Base-by-base conservation (phyloP, 768 basidiomycete genomes). In the Rossbeevera mucosa region DNA sequence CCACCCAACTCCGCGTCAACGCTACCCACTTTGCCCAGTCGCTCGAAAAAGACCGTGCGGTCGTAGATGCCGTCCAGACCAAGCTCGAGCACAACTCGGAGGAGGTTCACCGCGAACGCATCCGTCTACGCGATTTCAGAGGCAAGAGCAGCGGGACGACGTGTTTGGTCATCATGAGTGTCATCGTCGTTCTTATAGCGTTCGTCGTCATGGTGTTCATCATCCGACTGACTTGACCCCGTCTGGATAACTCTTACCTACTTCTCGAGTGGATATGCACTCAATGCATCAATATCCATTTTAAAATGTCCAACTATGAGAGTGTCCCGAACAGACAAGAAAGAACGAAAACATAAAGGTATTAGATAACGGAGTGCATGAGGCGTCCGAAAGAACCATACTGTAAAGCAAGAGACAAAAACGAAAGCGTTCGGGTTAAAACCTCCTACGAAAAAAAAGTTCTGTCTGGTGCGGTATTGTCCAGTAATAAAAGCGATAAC, bases 1-100 rank as follows among this genome's bases (percentile, higher is more conserved):
- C 92, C 0, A 74, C 82, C 9, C 91, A 93, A 64, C 81, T 98
- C 46, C 90, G 88, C 60, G 76, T 81, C 21, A 95, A 95, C 58
- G 85, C 92, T 0, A 65, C 85, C 0, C 82, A 91, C 60, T 94
- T 97, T 64, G 79, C 86, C 5, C 75, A 76, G 4, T 74, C 83
- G 11, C 73, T 98, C 1, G 83, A 74, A 38, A 84, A 84, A 50
- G 94, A 97, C 67, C 82, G 87, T 59, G 74, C 75, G 0, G 77
- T 93, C 7, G 66, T 96, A 2, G 80, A 82, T 26, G 73, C 76
- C 9, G 80, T 90, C 12, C 77, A 85, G 56, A 75, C 78, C 59
- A 88, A 90, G 67, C 62, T 98, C 14, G 89, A 90, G 60, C 76
- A 77, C 21, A 91, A 91, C 70, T 79, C 77, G 54, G 82, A 77